Evolutionary conservation across 345 rosid species (phyloP).

Genomic region (Atalantia buxifolia): DNA sequence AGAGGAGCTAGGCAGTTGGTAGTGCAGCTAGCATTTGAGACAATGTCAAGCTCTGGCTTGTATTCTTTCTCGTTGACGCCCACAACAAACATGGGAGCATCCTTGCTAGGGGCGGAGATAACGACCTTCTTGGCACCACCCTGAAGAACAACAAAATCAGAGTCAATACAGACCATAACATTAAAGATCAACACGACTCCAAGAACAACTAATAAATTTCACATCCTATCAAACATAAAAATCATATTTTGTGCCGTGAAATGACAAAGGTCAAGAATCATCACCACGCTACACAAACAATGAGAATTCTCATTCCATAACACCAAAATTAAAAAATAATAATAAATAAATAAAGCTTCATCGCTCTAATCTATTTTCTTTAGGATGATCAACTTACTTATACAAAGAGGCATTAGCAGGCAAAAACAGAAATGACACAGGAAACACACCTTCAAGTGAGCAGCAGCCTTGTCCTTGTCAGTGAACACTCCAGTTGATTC

Average conservation of each 20-base stretch:
- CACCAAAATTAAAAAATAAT: too few relatives aligned
- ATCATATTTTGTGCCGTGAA: not conserved
- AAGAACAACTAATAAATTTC: not conserved
- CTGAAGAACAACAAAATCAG: constrained; percentile 27
- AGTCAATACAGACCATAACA: not conserved
- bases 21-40: constrained; percentile 96
- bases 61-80: constrained; percentile 93
- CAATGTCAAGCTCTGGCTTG: constrained; percentile 68
- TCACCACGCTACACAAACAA: not conserved
- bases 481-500: constrained; percentile 95
- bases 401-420: not conserved
- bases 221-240: not conserved
- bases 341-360: too few relatives aligned
- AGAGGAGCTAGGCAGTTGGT: constrained; percentile 97
- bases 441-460: constrained; percentile 78
- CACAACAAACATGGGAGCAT: constrained; percentile 94
- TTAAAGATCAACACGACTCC: not conserved
- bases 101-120: constrained; percentile 90
- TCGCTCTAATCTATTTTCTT: not conserved
- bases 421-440: not conserved
- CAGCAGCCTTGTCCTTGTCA: constrained; percentile 94
- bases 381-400: not conserved
- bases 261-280: not conserved
- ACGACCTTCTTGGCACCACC: constrained; percentile 98
- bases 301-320: too few relatives aligned